phyloP scores from a whole-genome alignment of 2,329 filamentous ascomycete genomes.

The Calonectria henricotiae region DNA sequence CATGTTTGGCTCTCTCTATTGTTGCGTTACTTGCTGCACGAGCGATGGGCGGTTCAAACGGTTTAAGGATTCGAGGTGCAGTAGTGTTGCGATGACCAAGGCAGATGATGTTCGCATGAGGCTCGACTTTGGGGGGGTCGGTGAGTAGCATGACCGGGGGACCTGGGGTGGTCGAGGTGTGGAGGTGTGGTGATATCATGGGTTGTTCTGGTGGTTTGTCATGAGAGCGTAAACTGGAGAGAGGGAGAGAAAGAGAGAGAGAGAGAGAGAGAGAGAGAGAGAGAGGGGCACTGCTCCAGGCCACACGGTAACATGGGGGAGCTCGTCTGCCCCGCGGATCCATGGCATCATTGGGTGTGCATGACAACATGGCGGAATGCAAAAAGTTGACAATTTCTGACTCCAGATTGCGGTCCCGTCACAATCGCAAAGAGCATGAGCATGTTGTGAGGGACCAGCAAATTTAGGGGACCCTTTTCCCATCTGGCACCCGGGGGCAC shows the following conservation, averaged over 20 bases:
- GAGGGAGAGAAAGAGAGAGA: background rate
- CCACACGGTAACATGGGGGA: no score
- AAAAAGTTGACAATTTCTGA: background rate
- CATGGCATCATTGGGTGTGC: conserved; percentile 2
- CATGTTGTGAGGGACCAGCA: background rate
- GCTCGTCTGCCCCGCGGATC: background rate
- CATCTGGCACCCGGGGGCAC: no score
- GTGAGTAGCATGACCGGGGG: conserved; percentile 49
- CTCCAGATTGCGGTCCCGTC: background rate
- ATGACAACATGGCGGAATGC: background rate
- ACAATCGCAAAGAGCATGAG: background rate
- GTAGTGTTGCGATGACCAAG: conserved; percentile 34
- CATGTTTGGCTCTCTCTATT: background rate
- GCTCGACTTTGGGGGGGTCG: conserved; percentile 4
- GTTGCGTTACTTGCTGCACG: background rate
- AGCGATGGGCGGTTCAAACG: conserved; percentile 15
- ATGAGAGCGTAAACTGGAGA: conserved; percentile 19
- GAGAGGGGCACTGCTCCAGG: background rate
- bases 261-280: background rate
- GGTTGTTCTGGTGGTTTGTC: conserved; percentile 41
- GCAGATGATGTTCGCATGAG: conserved; percentile 48
- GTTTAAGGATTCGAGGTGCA: conserved; percentile 26
- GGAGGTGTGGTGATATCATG: conserved; percentile 53
- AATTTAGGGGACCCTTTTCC: background rate
- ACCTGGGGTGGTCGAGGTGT: conserved; percentile 32